These are phyloP conservation scores for Tripidium arundinaceum DNA, from an alignment of 202 grass and related monocot genomes.

Conservation along the genomic window DNA sequence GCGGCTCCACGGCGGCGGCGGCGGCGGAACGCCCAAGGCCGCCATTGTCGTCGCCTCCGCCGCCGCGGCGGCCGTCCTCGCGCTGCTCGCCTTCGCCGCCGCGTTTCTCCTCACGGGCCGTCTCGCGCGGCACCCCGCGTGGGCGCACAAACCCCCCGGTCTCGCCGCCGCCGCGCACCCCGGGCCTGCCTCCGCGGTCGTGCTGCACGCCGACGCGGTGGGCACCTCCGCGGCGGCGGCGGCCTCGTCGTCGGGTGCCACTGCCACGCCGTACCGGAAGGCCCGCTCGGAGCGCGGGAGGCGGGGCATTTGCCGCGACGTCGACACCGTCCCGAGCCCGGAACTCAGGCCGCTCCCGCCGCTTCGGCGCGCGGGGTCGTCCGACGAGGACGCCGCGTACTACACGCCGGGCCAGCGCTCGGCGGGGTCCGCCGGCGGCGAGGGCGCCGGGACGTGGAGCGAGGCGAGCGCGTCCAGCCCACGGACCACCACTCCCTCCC, in stretches of 20 bases:
- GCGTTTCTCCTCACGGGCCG: constrained; percentile 50
- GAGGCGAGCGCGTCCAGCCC: constrained; percentile 67
- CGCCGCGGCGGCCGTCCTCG: constrained; percentile 38
- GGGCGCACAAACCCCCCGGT: constrained; percentile 18
- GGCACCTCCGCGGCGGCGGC: constrained; percentile 11
- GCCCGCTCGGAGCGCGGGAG: constrained; percentile 40
- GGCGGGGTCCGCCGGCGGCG: constrained; percentile 34
- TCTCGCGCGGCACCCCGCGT: constrained; percentile 14
- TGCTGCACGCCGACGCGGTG: constrained; percentile 25
- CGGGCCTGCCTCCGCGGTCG: not conserved
- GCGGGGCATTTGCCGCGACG: constrained; percentile 56
- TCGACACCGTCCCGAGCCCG: constrained; percentile 73
- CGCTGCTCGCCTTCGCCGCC: constrained; percentile 46
- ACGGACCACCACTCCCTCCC: constrained; percentile 49
- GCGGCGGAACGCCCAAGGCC: constrained; percentile 25
- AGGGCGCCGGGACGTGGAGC: constrained; percentile 44
- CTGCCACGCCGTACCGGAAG: constrained; percentile 66
- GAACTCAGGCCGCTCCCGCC: constrained; percentile 87
- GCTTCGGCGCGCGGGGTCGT: constrained; percentile 49
- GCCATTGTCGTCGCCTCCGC: constrained; percentile 45
- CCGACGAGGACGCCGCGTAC: constrained; percentile 74
- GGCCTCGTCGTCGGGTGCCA: constrained; percentile 14
- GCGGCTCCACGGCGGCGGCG: not conserved
- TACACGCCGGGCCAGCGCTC: constrained; percentile 77
- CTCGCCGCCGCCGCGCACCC: not conserved